Conservation (phyloP, 2,329 filamentous ascomycete species). For the Pseudogymnoascus sp. region DNA sequence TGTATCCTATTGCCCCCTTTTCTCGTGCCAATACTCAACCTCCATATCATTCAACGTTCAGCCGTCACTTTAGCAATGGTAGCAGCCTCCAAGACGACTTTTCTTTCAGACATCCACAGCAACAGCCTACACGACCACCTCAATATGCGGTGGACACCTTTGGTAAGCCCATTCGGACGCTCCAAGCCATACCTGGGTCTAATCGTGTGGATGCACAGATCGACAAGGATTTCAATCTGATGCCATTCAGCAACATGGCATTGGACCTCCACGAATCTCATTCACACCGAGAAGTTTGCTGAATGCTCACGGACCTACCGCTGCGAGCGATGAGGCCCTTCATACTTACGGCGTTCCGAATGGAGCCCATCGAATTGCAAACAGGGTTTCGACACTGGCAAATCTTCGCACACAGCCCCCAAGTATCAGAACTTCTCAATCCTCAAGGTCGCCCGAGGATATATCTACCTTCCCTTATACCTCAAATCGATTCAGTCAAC, state of each 20-base stretch:
- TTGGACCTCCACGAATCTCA: not conserved
- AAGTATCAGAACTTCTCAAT: not conserved
- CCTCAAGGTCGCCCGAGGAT: not conserved
- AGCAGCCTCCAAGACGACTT: not conserved
- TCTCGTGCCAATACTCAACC: not conserved
- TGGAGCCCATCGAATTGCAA: not conserved
- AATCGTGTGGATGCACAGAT: not conserved
- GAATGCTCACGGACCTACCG: not conserved
- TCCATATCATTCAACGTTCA: not conserved
- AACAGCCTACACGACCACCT: not conserved
- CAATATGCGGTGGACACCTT: not conserved
- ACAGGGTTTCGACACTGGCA: not conserved
- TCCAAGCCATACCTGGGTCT: not conserved
- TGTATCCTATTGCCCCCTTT: not conserved
- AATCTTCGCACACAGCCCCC: conserved; percentile 4
- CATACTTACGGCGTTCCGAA: not conserved
- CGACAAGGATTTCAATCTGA: not conserved
- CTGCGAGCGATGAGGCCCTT: not conserved
- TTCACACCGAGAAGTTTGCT: not conserved
- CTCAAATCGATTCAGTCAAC: conserved; percentile 15
- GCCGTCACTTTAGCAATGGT: not conserved
- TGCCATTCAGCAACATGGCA: not conserved
- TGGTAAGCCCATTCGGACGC: not conserved
- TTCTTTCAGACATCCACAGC: not conserved
- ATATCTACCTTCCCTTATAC: conserved; percentile 15